These are phyloP conservation scores for Citrus inodora DNA, from an alignment of 345 rosid genomes.

Conservation along the genomic window DNA sequence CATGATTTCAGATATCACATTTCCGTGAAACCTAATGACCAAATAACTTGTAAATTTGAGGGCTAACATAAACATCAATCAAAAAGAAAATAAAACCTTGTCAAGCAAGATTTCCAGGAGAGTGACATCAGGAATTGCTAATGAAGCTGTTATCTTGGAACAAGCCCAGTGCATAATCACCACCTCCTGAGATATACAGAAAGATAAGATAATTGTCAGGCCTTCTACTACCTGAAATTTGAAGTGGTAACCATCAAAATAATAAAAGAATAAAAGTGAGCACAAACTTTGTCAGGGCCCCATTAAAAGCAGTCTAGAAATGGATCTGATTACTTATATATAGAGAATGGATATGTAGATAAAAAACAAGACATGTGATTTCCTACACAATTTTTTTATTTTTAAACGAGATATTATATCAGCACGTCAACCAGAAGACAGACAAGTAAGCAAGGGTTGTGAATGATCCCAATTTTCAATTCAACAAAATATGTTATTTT, in stretches of 20 bases:
- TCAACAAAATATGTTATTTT: neutral
- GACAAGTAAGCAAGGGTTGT: neutral
- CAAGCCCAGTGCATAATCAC: constrained; percentile 99
- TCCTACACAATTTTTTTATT: neutral
- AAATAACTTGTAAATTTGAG: constrained; percentile 2
- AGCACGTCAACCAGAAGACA: constrained; percentile 3
- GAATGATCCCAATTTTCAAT: neutral
- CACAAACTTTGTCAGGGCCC: neutral
- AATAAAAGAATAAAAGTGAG: neutral
- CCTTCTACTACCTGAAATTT: neutral
- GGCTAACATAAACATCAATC: neutral
- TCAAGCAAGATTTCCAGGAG: constrained; percentile 92
- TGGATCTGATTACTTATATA: neutral
- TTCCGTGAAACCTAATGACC: constrained; percentile 3
- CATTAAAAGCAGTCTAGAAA: neutral
- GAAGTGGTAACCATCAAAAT: neutral
- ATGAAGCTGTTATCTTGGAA: constrained; percentile 85
- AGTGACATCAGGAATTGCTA: constrained; percentile 75
- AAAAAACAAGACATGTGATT: neutral
- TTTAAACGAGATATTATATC: neutral
- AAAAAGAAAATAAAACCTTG: constrained; percentile 52
- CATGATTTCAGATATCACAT: constrained; percentile 18
- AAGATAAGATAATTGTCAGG: neutral
- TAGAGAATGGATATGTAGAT: neutral
- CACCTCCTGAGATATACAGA: constrained; percentile 56